Base-by-base conservation (phyloP, 805 yeast species). In the Schwanniomyces pseudopolymorphus region DNA sequence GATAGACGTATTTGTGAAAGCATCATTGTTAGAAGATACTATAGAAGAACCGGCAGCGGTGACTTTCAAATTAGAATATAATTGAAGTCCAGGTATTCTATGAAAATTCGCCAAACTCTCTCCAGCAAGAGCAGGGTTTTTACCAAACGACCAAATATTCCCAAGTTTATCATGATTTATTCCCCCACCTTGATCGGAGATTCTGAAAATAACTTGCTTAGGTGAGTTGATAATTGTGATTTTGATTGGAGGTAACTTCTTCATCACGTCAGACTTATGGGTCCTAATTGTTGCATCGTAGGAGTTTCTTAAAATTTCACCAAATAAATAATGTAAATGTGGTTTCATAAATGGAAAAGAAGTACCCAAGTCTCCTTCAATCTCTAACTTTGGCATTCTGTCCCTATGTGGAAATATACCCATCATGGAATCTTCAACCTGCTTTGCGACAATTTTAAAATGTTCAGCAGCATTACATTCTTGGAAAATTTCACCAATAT, bases 121-220 rank as follows among this genome's bases (percentile, higher is more conserved):
- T 40, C 77, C 62, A 1, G 94, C 88, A 14, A 78, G 58, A 43
- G 74, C 76, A 3, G 87, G 83, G 20, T 77, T 74, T 61, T 86
- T 87, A 3, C 91, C 91, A 67, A 94, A 92, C 0, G 96, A 87
- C 96, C 97, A 92, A 7, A 90, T 74, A 37, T 83, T 78, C 13
- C 75, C 72, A 28, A 87, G 72, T 27, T 81, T 76, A 17, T 78
- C 79, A 39, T 77, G 75, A 9, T 78, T 73, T 41, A 92, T 70
- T 1, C 98, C 99, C 24, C 97, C 97, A 3, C 97, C 97, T 54
- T 79, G 84, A 64, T 92, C 99, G 4, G 92, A 83, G 42, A 92
- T 81, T 43, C 96, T 76, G 61, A 92, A 85, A 3, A 84, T 72
- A 22, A 89, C 83, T 40, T 83, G 80, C 33, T 82, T 84, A 10